A percentile compares a stretch with the other conserved stretches of the same genome.
These are phyloP conservation scores for Theobroma grandiflorum DNA, from an alignment of 441 rosid species.

Conservation along the genomic window DNA sequence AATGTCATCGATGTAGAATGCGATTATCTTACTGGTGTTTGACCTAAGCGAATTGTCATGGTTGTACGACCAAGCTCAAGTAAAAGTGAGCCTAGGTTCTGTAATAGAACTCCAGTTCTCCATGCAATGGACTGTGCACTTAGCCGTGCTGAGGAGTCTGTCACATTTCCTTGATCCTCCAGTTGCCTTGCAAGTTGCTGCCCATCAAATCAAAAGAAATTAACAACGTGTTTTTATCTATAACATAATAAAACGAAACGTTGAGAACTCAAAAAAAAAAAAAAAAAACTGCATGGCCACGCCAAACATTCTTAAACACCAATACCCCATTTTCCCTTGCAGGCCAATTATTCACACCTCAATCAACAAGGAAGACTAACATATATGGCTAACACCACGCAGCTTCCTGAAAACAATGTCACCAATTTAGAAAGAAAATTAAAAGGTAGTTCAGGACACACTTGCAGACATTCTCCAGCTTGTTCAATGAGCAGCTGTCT, in stretches of 20 bases:
- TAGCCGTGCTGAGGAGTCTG: constrained; percentile 48
- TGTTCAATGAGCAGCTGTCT: constrained; percentile 68
- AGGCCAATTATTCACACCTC: not conserved
- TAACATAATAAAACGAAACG: constrained; percentile 8
- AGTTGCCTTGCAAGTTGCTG: constrained; percentile 68
- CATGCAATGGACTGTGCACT: constrained; percentile 52
- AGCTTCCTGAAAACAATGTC: not conserved
- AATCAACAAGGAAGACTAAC: not conserved
- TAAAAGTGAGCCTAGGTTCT: constrained; percentile 72
- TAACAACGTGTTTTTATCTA: not conserved
- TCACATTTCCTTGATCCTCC: constrained; percentile 59
- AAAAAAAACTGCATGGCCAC: not conserved
- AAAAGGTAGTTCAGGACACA: constrained; percentile 36
- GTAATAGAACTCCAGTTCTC: constrained; percentile 61
- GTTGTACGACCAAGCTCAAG: constrained; percentile 86
- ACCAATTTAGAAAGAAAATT: constrained; percentile 8
- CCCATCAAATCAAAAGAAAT: constrained; percentile 23
- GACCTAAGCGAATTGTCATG: constrained; percentile 78
- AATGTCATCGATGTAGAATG: constrained; percentile 22
- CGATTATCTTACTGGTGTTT: constrained; percentile 59
- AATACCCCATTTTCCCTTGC: not conserved
- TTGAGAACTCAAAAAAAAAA: not conserved
- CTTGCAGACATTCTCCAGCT: constrained; percentile 64
- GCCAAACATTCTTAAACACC: not conserved
- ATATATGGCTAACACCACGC: not conserved